Conservation (phyloP, 2,329 filamentous ascomycete genomes). For the Dothidotthia symphoricarpi region DNA sequence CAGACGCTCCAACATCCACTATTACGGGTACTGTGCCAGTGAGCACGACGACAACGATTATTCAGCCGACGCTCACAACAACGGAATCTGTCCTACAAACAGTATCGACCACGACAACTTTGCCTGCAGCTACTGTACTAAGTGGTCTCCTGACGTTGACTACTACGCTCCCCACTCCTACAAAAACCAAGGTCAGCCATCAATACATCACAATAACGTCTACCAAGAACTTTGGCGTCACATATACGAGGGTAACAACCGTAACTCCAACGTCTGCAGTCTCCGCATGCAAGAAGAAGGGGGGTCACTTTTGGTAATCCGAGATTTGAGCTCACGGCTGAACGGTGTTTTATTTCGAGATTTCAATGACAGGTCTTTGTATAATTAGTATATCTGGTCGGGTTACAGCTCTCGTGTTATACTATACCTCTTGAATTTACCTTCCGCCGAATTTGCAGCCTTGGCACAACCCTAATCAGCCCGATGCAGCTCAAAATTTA, state of each 20-base stretch:
- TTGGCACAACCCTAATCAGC: too few relatives aligned
- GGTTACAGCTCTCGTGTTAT: too few relatives aligned
- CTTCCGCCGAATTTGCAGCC: too few relatives aligned
- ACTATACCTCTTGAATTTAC: too few relatives aligned
- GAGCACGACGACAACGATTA: conserved; percentile 33
- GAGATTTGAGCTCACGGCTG: too few relatives aligned
- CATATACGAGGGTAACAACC: conserved; percentile 36
- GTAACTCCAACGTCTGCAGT: conserved; percentile 39
- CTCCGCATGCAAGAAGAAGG: conserved; percentile 34
- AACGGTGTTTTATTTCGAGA: too few relatives aligned
- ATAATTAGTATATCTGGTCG: too few relatives aligned
- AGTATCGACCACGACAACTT: conserved; percentile 25
- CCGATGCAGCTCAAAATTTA: too few relatives aligned
- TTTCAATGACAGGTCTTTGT: too few relatives aligned
- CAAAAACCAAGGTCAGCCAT: conserved; percentile 33
- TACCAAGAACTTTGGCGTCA: conserved; percentile 37
- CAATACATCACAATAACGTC: conserved; percentile 31
- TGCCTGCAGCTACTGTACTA: conserved; percentile 39
- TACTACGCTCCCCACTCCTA: conserved; percentile 38
- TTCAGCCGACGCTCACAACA: conserved; percentile 28
- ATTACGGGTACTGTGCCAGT: conserved; percentile 31
- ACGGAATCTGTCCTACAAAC: conserved; percentile 28
- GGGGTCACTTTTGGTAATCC: conserved; percentile 29
- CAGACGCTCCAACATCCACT: conserved; percentile 38
- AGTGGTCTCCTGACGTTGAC: conserved; percentile 36